A percentile compares a stretch with the other conserved stretches of the same genome.
phyloP scores from a whole-genome alignment of 164 flowering plant species.

The Aristolochia californica region DNA sequence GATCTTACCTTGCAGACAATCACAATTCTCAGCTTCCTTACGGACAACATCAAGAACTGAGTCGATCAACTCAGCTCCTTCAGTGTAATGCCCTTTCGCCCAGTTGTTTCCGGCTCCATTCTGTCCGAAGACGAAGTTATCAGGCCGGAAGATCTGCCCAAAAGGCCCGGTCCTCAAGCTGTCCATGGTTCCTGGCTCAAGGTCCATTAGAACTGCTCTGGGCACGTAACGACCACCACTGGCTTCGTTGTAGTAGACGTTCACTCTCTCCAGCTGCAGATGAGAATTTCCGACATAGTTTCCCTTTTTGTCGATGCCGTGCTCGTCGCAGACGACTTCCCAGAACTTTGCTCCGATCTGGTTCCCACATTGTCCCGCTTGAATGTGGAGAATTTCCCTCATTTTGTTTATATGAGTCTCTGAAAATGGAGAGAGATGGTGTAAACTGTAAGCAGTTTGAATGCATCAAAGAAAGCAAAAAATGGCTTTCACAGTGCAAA shows the following conservation, averaged over 20 bases:
- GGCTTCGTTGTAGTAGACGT: constrained; percentile 17
- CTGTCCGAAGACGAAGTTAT: constrained; percentile 15
- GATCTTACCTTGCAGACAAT: constrained; percentile 9
- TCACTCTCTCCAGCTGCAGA: constrained; percentile 14
- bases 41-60: constrained; percentile 11
- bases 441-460: background rate
- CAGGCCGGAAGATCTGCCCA: constrained; percentile 12
- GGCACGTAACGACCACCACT: constrained; percentile 17
- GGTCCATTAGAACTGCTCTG: constrained; percentile 17
- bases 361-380: constrained; percentile 21
- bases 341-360: too few species aligned
- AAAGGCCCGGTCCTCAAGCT: constrained; percentile 6
- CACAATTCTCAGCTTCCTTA: constrained; percentile 15
- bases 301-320: constrained; percentile 14
- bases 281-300: constrained; percentile 8
- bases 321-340: too few species aligned
- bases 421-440: too few species aligned
- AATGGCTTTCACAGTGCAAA: too few species aligned
- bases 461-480: too few species aligned
- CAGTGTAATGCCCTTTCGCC: constrained; percentile 15
- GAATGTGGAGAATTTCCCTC: constrained; percentile 21
- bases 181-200: constrained; percentile 20
- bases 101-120: constrained; percentile 15
- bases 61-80: constrained; percentile 11
- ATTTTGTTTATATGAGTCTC: too few species aligned